Base-by-base conservation (phyloP, 2,329 filamentous ascomycete species). In the Fusarium sp. region DNA sequence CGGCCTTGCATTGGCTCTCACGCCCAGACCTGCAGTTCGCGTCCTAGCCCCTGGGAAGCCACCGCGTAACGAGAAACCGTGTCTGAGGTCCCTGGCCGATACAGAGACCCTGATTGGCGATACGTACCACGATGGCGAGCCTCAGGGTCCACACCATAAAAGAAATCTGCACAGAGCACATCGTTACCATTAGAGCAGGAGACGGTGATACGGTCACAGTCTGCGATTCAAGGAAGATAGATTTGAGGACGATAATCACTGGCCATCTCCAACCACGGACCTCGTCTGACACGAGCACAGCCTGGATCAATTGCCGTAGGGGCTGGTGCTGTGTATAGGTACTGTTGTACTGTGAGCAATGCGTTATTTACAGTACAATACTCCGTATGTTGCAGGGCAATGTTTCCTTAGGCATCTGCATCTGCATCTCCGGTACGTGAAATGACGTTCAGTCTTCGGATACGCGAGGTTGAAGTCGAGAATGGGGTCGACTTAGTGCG, bases 111-210 rank as follows among this genome's bases (percentile, higher is more conserved):
- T 68, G 62, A 68, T 68, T 69, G 67, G 67, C 39, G 42, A 41
- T 60, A 29, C 12, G 48, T 53, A 44, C 54, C 40, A 24, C 31
- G 31, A 29, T 45, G 47, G 40, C 47, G 69, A 71, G 69, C 67
- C 61, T 71, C 69, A 71, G 69, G 69, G 69, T 71, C 67, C 69
- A 70, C 67, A 61, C 56, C 53, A 49, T 24, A 44, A 53, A 34
- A 35, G 13, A 13, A 34, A 32, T 42, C 22, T 53, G 19, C 46
- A 31, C 31, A 36, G 29, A 56, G 55, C 43, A 68, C 38, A 69
- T 57, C 63, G 47, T 64, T 67, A 28, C 57, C 53, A n/a, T 63
- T 54, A 34, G 12, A 13, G 31, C 7, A 19, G 15, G 43, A 67
- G 43, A 58, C 62, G 53, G 48, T 51, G 54, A 49, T 46, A 32